These are phyloP conservation scores for Talaromyces funiculosus DNA, from an alignment of 2,329 filamentous ascomycete genomes.

Conservation along the genomic window DNA sequence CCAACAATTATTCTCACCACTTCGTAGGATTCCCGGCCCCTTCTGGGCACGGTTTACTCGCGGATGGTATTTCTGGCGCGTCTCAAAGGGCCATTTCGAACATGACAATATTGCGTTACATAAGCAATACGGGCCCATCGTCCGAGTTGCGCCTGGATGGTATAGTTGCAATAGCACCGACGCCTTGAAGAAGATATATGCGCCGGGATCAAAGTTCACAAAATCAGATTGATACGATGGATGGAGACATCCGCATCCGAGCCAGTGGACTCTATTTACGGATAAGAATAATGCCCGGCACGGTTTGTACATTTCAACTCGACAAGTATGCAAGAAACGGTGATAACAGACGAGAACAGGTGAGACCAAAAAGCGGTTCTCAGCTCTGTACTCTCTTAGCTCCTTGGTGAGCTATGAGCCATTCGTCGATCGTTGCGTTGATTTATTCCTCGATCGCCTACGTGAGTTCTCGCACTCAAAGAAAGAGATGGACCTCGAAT, in stretches of 20 bases:
- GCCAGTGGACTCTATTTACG: constrained; percentile 29
- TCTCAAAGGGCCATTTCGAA: constrained; percentile 35
- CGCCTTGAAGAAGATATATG: constrained; percentile 17
- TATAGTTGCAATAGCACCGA: constrained; percentile 14
- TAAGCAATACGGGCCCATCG: constrained; percentile 24
- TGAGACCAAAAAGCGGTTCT: constrained; percentile 35
- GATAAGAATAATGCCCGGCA: constrained; percentile 35
- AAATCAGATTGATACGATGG: constrained; percentile 19
- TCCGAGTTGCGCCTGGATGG: constrained; percentile 15
- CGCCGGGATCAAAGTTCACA: constrained; percentile 13
- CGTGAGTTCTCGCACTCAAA: constrained; percentile 29
- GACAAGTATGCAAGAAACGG: too few relatives aligned
- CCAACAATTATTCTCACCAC: constrained; percentile 26
- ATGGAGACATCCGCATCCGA: constrained; percentile 17
- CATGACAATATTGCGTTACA: constrained; percentile 38
- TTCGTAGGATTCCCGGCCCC: constrained; percentile 42
- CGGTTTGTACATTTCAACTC: too few relatives aligned
- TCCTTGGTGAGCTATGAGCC: constrained; percentile 46
- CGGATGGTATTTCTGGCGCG: constrained; percentile 40
- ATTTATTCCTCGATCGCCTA: constrained; percentile 37
- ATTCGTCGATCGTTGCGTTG: constrained; percentile 45
- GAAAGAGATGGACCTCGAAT: constrained; percentile 30
- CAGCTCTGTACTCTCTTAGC: constrained; percentile 45
- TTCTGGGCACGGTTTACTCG: constrained; percentile 41
- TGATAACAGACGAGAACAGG: constrained; percentile 22